phyloP scores from a whole-genome alignment of 73 alveolate genomes.

The Tetrahymena malaccensis region DNA sequence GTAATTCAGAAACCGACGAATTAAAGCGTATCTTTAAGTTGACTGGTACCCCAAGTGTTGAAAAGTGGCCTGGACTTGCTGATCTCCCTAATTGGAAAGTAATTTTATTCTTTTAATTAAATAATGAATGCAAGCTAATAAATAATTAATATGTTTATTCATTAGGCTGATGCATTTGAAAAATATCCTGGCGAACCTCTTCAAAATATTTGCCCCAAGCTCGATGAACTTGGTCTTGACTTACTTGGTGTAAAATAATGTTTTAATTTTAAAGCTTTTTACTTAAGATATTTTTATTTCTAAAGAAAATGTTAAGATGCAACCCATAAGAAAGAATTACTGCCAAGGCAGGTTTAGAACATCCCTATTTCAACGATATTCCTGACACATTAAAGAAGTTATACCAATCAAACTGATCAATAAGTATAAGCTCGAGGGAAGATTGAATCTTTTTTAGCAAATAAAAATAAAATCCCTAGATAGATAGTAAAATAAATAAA shows the following conservation, averaged over 20 bases:
- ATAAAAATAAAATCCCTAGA: no score
- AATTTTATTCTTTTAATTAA: neutral
- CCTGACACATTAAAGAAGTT: constrained; percentile 39
- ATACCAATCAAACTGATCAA: neutral
- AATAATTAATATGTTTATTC: neutral
- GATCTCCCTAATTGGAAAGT: neutral
- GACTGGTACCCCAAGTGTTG: constrained; percentile 80
- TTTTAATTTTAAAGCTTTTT: neutral
- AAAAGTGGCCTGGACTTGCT: constrained; percentile 49
- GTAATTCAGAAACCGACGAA: constrained; percentile 54
- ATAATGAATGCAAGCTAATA: neutral
- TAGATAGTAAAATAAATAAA: no score
- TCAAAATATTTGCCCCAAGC: constrained; percentile 58
- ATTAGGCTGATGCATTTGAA: constrained; percentile 40
- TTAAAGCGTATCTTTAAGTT: constrained; percentile 63
- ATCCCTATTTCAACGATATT: constrained; percentile 26
- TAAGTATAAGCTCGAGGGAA: neutral
- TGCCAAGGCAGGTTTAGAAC: constrained; percentile 40
- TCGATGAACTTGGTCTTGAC: constrained; percentile 81
- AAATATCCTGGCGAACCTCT: constrained; percentile 53
- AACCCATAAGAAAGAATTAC: constrained; percentile 41
- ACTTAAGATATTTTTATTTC: neutral
- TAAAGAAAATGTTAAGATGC: constrained; percentile 11
- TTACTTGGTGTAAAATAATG: constrained; percentile 56
- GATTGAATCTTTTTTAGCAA: neutral